Base-by-base conservation (phyloP, 2,329 filamentous ascomycete species). In the Hypoxylon rubiginosum region DNA sequence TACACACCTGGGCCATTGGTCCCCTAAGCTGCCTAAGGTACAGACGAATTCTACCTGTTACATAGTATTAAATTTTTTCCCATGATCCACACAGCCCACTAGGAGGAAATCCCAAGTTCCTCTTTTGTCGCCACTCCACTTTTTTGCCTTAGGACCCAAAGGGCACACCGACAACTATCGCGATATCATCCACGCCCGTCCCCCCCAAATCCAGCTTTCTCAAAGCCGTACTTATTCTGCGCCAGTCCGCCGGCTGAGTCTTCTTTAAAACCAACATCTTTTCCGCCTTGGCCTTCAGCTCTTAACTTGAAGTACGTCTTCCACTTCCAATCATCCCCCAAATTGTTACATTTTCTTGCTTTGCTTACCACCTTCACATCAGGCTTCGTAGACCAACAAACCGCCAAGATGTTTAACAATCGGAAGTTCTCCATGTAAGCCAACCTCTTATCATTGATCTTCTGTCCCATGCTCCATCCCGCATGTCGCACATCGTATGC, bases 391-490 rank as follows among this genome's bases (percentile, higher is more conserved):
- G n/a, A 49, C 13, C 30, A 52, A 51, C 62, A 70, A 63, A n/a
- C 69, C 66, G 68, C 67, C 75, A 80, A 73, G 58, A 85, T 85
- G 81, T 67, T 86, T 73, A 79, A 81, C 75, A 84, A 83, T 64
- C 86, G 88, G 80, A 89, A 89, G 76, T 90, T 90, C 79, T 89
- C 87, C 68, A 90, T 90, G 74, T 75, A 74, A 74, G 73, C 63
- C 39, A 2, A 62, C 43, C 28, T 43, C 28, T 64, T 43, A 39
- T 53, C 57, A 26, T 52, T 28, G 39, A n/a, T 54, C 19, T 30
- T 43, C 26, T 19, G n/a, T 6, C 39, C n/a, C 36, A 17, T 43
- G n/a, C 39, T 21, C 3, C 43, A 10, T 48, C 21, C 4, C 43
- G 21, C 10, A 26, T 10, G 9, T 24, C 4, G n/a, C 49, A 54